Base-by-base conservation (phyloP, 2,329 filamentous ascomycete genomes). In the Ophiostoma ulmi region DNA sequence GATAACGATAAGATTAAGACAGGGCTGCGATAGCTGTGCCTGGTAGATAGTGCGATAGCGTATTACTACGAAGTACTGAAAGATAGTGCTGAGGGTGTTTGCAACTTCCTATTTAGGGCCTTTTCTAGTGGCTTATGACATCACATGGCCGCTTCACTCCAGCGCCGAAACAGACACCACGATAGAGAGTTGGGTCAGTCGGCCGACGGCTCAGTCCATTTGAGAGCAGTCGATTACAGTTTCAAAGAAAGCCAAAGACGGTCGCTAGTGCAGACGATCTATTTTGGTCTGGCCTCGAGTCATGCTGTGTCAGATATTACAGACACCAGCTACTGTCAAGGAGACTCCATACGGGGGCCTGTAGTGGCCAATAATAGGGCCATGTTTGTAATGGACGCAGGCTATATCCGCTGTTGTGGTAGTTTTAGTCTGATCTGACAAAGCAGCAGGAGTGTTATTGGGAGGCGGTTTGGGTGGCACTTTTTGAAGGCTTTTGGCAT, bases 281-380 rank as follows among this genome's bases (percentile, higher is more conserved):
- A 48, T 48, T 48, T 48, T 20, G 44, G 44, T 48, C 44, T 48
- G 44, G 44, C 52, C n/a, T 58, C 52, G 52, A 58, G 52, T 58
- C n/a, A 58, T 58, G 52, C 52, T 58, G 52, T 58, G 52, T 58
- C 52, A 58, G 52, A 58, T 63, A 63, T 63, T 35, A 63, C 58
- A 63, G 58, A 63, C 52, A 58, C n/a, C 52, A 58, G 52, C 52
- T 58, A 58, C 52, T 58, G n/a, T 58, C 6, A 17, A 26, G 22
- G 52, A 26, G 1, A 10, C 10, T 5, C 52, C 52, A 26, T 22
- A n/a, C 22, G 2, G 52, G 52, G 48, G 22, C 52, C 52, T 17
- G 26, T 20, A 63, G 13, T 20, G 14, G 36, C 63, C 63, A 65
- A 65, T 65, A 36, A 39, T 20, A 11, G 36, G 35, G 6, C 10